Conservation (phyloP, 805 yeast species). For the Saturnispora diversa region DNA sequence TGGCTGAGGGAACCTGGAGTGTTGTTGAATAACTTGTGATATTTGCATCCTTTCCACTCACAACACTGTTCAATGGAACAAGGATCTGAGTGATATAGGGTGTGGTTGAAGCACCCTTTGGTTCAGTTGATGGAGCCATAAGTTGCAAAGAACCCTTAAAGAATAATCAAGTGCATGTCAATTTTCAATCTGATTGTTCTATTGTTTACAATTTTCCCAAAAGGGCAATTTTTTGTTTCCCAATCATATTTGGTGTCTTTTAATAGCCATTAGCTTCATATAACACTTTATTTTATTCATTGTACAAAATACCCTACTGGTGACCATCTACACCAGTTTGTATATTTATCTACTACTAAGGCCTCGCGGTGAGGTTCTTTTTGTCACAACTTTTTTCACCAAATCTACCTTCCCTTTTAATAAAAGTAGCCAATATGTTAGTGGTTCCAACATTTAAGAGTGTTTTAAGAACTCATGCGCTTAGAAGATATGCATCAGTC, state of each 20-base stretch:
- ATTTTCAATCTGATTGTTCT: background rate
- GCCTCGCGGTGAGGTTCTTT: too few species aligned
- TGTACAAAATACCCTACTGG: too few species aligned
- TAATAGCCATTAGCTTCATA: background rate
- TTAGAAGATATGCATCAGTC: slow-evolving; percentile 20
- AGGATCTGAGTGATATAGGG: background rate
- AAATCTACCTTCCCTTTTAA: background rate
- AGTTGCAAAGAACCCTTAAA: too few species aligned
- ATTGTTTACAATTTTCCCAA: slow-evolving; percentile 11
- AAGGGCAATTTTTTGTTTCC: slow-evolving; percentile 1
- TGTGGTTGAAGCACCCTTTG: too few species aligned
- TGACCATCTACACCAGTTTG: too few species aligned
- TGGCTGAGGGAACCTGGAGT: slow-evolving; percentile 9
- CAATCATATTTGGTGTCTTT: background rate
- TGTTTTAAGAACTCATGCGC: background rate
- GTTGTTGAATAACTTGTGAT: background rate
- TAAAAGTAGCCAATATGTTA: background rate
- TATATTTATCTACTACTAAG: too few species aligned
- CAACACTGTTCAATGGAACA: background rate
- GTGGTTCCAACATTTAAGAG: background rate
- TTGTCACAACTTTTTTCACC: background rate
- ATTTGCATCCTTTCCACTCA: background rate
- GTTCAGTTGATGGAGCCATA: too few species aligned
- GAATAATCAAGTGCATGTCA: too few species aligned
- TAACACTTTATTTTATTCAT: too few species aligned